Base-by-base conservation (phyloP, 441 rosid genomes). In the Kokia cookei region DNA sequence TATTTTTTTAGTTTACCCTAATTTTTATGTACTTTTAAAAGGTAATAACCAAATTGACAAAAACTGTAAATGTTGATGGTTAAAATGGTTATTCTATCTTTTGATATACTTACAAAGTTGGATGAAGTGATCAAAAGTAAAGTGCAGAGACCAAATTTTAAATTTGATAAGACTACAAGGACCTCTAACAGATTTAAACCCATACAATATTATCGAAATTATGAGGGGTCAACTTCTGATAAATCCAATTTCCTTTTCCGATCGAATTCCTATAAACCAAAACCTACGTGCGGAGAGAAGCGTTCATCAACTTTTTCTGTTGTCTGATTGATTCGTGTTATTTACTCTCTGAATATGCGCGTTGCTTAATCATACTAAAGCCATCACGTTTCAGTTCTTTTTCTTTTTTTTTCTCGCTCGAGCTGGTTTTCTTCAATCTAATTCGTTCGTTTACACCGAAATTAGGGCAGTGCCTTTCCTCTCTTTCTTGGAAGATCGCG, bases 401-500 rank as follows among this genome's bases (percentile, higher is more conserved):
- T 29, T 68, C 3, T 11, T 19, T 48, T 4, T 4, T 64, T 64
- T 5, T 5, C 14, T 19, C 42, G 7, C 58, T 50, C 45, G 5
- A 9, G 26, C 26, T 50, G 43, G 3, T 35, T 22, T 22, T 17
- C 47, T 71, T 22, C 53, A 5, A 32, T 71, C 51, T 19, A 71
- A 37, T 40, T 40, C 65, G 74, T n/a, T 40, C 9, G 3, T 26
- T 27, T 32, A n/a, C 59, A 11, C 75, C 8, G 58, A 61, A 61
- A 72, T 47, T 72, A 72, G 75, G 59, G 55, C 71, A 29, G 17
- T 65, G 57, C 71, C 37, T 11, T 59, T 53, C 10, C 42, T 54
- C 7, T 35, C 35, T n/a, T 17, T 53, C 66, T 37, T 12, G 24
- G 58, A 48, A 15, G 58, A 48, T 68, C 59, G 26, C 26, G 43